Conservation (phyloP, 2,329 filamentous ascomycete species). For the Scorias spongiosa region DNA sequence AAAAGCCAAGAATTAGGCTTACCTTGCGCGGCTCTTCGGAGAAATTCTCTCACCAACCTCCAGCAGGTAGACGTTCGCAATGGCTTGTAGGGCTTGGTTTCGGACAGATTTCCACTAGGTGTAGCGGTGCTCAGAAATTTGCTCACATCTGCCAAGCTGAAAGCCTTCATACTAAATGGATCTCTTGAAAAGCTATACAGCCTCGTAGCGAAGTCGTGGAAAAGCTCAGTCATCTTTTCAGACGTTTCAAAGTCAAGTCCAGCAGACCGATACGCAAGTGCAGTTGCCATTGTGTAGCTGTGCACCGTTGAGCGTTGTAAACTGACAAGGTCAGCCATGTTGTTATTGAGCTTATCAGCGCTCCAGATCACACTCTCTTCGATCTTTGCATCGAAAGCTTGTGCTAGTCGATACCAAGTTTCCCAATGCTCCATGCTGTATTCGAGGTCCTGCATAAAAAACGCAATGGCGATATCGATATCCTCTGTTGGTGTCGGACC, state of each 20-base stretch:
- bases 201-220: conserved; percentile 51
- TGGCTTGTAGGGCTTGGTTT: conserved; percentile 40
- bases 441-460: conserved; percentile 68
- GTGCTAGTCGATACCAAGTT: conserved; percentile 75
- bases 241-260: conserved; percentile 39
- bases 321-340: conserved; percentile 55
- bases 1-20: conserved; percentile 50
- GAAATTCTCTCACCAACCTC: conserved; percentile 48
- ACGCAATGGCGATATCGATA: conserved; percentile 64
- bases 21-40: conserved; percentile 42
- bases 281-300: conserved; percentile 55
- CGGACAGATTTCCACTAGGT: conserved; percentile 33
- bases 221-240: conserved; percentile 47
- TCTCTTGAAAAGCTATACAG: conserved; percentile 54
- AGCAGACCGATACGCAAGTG: conserved; percentile 42
- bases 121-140: conserved; percentile 42
- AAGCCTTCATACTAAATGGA: conserved; percentile 53
- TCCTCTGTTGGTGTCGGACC: conserved; percentile 64
- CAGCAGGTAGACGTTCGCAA: conserved; percentile 46
- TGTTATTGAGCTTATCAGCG: conserved; percentile 81
- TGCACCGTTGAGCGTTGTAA: conserved; percentile 71
- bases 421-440: conserved; percentile 74
- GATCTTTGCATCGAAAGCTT: conserved; percentile 75
- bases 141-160: conserved; percentile 45
- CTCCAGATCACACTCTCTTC: conserved; percentile 82